Evolutionary conservation across 177 flowering plant species (phyloP).

Genomic region (Vitis hybrid): DNA sequence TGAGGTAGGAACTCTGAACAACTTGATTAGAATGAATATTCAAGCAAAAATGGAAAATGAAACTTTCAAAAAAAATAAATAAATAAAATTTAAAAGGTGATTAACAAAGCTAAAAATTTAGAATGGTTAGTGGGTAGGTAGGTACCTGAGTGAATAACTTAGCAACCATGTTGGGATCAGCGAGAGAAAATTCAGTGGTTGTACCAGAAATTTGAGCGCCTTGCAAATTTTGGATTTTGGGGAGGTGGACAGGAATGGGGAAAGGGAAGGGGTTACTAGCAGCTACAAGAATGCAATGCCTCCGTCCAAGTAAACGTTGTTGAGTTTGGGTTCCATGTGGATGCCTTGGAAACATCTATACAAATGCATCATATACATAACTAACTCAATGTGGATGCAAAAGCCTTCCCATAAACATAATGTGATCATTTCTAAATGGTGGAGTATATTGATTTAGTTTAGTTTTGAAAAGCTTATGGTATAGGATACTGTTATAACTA

Average conservation of each 20-base stretch:
- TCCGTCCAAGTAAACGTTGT: background rate
- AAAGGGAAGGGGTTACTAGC: background rate
- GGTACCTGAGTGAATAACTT: background rate
- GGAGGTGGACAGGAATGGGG: background rate
- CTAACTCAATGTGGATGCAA: background rate
- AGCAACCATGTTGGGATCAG: background rate
- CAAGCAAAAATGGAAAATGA: too few relatives aligned
- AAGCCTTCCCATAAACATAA: background rate
- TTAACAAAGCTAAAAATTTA: background rate
- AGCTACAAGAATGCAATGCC: slow-evolving; percentile 1
- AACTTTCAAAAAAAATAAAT: too few relatives aligned
- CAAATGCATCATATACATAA: background rate
- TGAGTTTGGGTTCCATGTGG: background rate
- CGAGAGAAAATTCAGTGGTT: background rate
- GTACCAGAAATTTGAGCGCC: background rate
- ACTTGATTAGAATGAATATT: background rate
- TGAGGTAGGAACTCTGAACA: background rate
- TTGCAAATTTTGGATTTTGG: background rate
- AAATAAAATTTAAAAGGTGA: too few relatives aligned
- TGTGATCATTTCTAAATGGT: background rate
- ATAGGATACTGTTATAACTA: background rate
- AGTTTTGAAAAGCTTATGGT: background rate
- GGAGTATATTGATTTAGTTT: background rate
- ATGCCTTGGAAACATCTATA: background rate
- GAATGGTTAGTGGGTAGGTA: background rate